Evolutionary conservation across 106 monocot species (phyloP), one percentile per base, ranked within the genome.

Genomic region (Apostasia ramifera): DNA sequence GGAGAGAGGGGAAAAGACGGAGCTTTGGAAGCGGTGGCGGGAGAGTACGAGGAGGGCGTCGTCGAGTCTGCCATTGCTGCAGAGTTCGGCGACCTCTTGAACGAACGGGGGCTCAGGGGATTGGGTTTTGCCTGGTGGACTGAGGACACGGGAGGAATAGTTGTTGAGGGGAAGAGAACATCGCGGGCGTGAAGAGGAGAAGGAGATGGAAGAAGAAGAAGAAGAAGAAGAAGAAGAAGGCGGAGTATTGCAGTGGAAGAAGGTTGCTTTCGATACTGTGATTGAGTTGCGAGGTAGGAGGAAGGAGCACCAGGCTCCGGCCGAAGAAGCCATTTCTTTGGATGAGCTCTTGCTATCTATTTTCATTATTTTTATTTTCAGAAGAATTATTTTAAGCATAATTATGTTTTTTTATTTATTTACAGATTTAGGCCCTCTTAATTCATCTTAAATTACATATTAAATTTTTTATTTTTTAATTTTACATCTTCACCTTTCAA

Each of bases 11-110:
- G 66, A 6, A 42, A 49, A 3, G 66, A 72, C 44, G 8, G 66
- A 57, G 4, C 7, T 10, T 10, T 52, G 0, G 12, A 55, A 11
- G 57, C 15, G 26, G 42, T 54, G 26, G 2, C 38, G 52, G 38
- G 39, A 39, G 67, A 71, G 57, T 47, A 75, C 75, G n/a, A 26
- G 66, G 14, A 83, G 54, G 6, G 83, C 83, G 2, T 70, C 66
- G 56, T 48, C 8, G 53, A 75, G 70, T 47, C 61, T 47, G 0
- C 71, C 71, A 38, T 74, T 44, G 40, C 13, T 45, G 79, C 79
- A 79, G 39, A 79, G 75, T 6, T 48, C 41, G 64, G 42, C 3
- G 40, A 74, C 69, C 14, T 68, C 26, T 54, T 69, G 43, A 10
- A 13, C 42, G 6, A 72, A 59, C 14, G 40, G 61, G 0, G 62